phyloP scores from a whole-genome alignment of 768 basidiomycete genomes.

The Pleurotus sapidus region DNA sequence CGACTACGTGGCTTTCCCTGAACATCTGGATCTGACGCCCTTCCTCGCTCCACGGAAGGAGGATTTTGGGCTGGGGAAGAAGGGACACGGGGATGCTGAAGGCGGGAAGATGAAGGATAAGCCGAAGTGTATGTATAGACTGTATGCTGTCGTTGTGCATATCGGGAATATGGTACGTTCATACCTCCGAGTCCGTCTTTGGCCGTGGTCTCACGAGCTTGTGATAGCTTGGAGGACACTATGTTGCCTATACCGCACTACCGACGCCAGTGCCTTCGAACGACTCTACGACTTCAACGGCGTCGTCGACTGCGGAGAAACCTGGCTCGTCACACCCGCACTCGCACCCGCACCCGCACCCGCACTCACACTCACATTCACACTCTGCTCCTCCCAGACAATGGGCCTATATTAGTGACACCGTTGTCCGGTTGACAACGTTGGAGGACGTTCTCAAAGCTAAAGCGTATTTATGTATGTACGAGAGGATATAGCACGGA shows the following conservation, averaged over 20 bases:
- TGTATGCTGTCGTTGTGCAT: constrained; percentile 85
- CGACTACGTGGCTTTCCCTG: constrained; percentile 89
- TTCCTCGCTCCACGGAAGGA: constrained; percentile 82
- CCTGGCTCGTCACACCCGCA: constrained; percentile 2
- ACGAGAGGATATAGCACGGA: constrained; percentile 53
- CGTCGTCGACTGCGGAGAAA: neutral
- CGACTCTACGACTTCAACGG: constrained; percentile 1
- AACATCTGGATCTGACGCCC: constrained; percentile 78
- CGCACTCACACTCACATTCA: constrained; percentile 1
- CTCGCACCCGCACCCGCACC: constrained; percentile 13
- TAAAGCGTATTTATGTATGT: constrained; percentile 94
- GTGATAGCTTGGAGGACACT: constrained; percentile 80
- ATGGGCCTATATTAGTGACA: constrained; percentile 95
- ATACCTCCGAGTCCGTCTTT: neutral
- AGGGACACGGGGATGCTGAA: constrained; percentile 8
- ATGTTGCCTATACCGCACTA: constrained; percentile 80
- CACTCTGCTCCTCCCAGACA: constrained; percentile 40
- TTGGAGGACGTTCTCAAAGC: constrained; percentile 88
- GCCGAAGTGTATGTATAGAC: constrained; percentile 55
- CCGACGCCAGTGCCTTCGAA: constrained; percentile 32
- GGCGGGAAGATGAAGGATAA: constrained; percentile 21
- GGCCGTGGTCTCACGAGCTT: constrained; percentile 5
- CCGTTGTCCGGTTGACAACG: constrained; percentile 72
- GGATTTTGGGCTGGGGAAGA: constrained; percentile 55
- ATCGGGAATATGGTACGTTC: constrained; percentile 79